A percentile compares a stretch with the other conserved stretches of the same genome.
phyloP scores from a whole-genome alignment of 2,329 filamentous ascomycete species.

The Daldinia sp. region DNA sequence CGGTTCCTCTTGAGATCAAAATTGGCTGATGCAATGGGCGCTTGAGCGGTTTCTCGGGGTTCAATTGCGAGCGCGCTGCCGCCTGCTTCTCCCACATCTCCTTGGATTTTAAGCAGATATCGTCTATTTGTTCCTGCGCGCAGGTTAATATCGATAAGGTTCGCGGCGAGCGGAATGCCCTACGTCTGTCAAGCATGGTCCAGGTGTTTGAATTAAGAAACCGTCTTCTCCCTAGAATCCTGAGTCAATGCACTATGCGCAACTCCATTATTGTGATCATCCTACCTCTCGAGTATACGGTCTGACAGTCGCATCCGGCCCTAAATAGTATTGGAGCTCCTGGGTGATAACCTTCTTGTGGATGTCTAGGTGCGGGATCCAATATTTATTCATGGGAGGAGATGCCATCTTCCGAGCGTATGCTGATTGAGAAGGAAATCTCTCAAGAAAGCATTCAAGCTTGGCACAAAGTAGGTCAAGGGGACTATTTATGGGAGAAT shows the following conservation, averaged over 20 bases:
- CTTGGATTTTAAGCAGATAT: conserved; percentile 70
- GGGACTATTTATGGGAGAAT: conserved; percentile 39
- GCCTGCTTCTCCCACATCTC: conserved; percentile 69
- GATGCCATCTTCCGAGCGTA: conserved; percentile 52
- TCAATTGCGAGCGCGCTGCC: conserved; percentile 61
- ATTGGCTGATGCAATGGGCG: conserved; percentile 69
- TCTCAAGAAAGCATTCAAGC: conserved; percentile 35
- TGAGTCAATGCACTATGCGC: conserved; percentile 44
- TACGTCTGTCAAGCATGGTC: conserved; percentile 70
- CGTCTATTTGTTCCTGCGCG: conserved; percentile 70
- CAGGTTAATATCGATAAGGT: conserved; percentile 36
- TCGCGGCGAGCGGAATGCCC: conserved; percentile 47
- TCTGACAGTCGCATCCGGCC: conserved; percentile 68
- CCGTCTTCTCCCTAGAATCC: conserved; percentile 68
- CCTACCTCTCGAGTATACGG: conserved; percentile 68
- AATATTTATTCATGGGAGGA: conserved; percentile 67
- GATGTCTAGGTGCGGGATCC: conserved; percentile 70
- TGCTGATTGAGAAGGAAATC: conserved; percentile 23
- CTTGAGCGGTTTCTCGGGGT: conserved; percentile 64
- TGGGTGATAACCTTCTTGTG: conserved; percentile 71
- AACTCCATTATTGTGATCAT: conserved; percentile 39
- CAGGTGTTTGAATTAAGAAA: conserved; percentile 69
- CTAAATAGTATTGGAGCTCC: conserved; percentile 69
- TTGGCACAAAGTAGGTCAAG: conserved; percentile 34
- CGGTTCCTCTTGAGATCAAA: conserved; percentile 59